phyloP scores from a whole-genome alignment of 2,329 filamentous ascomycete genomes.

The Elsinoe arachidis region DNA sequence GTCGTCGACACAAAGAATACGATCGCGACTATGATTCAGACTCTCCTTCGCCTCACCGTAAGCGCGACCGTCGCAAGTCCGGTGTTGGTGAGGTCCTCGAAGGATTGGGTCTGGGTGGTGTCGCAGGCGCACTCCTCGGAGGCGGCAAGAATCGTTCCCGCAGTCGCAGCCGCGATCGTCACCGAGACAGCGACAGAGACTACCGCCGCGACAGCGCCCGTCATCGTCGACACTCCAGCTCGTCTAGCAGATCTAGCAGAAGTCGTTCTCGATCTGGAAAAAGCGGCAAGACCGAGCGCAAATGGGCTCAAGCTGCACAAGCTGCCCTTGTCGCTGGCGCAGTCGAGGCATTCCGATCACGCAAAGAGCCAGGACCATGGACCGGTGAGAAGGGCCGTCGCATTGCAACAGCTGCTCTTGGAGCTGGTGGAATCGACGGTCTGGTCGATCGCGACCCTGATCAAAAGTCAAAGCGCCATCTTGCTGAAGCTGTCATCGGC shows the following conservation, averaged over 20 bases:
- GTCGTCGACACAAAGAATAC: conserved; percentile 39
- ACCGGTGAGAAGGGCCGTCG: conserved; percentile 86
- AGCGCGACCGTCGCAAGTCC: conserved; percentile 43
- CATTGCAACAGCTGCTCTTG: conserved; percentile 74
- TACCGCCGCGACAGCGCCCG: conserved; percentile 38
- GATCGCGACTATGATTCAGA: conserved; percentile 34
- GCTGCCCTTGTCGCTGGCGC: conserved; percentile 84
- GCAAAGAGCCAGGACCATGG: conserved; percentile 84
- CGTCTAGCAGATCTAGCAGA: conserved; percentile 45
- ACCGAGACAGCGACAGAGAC: conserved; percentile 42
- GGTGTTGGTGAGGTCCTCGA: conserved; percentile 55
- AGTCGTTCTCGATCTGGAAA: conserved; percentile 41
- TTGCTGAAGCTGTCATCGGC: conserved; percentile 79
- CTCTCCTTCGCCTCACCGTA: conserved; percentile 33
- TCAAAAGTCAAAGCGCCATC: conserved; percentile 68
- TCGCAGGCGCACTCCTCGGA: conserved; percentile 42
- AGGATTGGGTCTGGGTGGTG: conserved; percentile 49
- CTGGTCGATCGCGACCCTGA: conserved; percentile 59
- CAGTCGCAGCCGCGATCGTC: conserved; percentile 52
- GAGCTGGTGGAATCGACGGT: conserved; percentile 78
- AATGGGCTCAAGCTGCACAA: conserved; percentile 70
- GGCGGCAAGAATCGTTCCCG: conserved; percentile 54
- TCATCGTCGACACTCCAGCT: conserved; percentile 32
- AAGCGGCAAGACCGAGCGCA: conserved; percentile 45
- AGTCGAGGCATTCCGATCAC: conserved; percentile 81